Evolutionary conservation across 345 rosid species (phyloP), one percentile per base, ranked within the genome.

Genomic region (Ailanthus altissimus): DNA sequence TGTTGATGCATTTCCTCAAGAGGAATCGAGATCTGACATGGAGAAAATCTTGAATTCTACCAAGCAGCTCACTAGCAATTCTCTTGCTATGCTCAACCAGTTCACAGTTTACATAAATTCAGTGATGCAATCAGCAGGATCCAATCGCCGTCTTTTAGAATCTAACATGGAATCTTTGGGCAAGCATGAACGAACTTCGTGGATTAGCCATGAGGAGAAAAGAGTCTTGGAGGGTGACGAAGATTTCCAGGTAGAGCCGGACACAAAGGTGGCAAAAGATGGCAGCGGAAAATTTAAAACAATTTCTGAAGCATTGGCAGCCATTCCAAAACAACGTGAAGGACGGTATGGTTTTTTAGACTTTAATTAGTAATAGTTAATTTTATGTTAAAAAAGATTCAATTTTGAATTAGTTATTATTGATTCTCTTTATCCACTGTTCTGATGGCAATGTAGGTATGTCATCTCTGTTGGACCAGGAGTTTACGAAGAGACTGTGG

Each of bases 1-100:
- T 72, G 72, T 91, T n/a, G 98, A 94, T 65, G 93, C 91, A 6
- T 94, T 94, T 72, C 91, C 93, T 1, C 92, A 92, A 0, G 98
- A 94, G 67, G 78, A 82, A 68, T 57, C 78, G 23, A 94, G 84
- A 79, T 36, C 87, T 2, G 85, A 89, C 15, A 77, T 93, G 83
- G 83, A 87, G 50, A 85, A 82, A 62, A 70, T 67, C 6, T 67
- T 91, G 26, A 85, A 84, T 25, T 64, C 83, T 13, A 72, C 94
- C 46, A 84, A 83, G 60, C 83, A 84, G 53, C 78, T 88, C 26
- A 90, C 97, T 0, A 93, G 97, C 77, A 94, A 91, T 73, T 85
- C 95, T n/a, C 94, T 94, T 2, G 95, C 98, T 21, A 78, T 94
- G 79, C 70, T 85, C 8, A 73, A 80, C 6, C 81, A 88, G 26